These are phyloP conservation scores for Cryphonectria parasitica DNA, from an alignment of 2,329 filamentous ascomycete species.

Conservation along the genomic window DNA sequence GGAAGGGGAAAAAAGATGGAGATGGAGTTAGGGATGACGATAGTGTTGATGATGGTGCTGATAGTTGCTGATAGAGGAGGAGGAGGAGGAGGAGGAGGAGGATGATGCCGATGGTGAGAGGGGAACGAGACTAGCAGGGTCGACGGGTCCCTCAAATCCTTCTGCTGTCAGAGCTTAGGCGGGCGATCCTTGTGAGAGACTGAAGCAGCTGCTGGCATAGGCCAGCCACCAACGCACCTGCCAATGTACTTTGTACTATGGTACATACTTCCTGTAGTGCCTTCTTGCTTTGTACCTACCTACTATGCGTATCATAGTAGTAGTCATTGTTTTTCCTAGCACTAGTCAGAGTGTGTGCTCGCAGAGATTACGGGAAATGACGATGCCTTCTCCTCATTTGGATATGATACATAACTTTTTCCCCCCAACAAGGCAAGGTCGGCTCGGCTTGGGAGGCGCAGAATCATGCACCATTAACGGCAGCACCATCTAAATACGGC, in stretches of 20 bases:
- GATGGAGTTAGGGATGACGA: not conserved
- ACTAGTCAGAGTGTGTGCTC: not conserved
- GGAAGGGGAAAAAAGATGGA: not conserved
- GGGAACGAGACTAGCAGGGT: not conserved
- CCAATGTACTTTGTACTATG: not conserved
- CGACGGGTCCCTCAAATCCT: not conserved
- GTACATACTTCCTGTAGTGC: not conserved
- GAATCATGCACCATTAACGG: not conserved
- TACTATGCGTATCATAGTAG: no score
- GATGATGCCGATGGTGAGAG: not conserved
- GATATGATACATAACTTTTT: conserved; percentile 10
- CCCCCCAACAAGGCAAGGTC: not conserved
- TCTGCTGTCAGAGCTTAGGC: not conserved
- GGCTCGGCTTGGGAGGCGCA: not conserved
- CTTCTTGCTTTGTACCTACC: not conserved
- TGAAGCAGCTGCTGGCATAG: not conserved
- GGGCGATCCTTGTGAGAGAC: not conserved
- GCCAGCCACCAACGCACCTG: not conserved
- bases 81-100: not conserved
- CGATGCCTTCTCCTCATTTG: not conserved
- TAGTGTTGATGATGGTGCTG: not conserved
- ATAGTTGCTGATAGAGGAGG: not conserved
- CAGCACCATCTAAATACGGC: not conserved
- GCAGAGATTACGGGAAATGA: not conserved
- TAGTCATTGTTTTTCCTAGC: not conserved